Conservation (phyloP, 73 alveolate species). For the Tetrahymena elliotti region DNA sequence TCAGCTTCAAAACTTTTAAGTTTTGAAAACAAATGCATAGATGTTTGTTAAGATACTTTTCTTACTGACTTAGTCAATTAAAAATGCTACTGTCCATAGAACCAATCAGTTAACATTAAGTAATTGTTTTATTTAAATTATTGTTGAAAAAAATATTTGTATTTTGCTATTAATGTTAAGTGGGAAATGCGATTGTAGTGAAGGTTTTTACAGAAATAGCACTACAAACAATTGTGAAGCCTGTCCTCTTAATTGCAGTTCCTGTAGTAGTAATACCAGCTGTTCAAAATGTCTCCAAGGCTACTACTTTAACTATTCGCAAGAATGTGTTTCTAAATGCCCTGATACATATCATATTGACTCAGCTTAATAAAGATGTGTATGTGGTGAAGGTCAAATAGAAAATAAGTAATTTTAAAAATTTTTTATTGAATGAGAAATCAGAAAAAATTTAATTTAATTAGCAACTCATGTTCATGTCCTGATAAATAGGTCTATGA, state of each 20-base stretch:
- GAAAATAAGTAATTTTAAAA: neutral
- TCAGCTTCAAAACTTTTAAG: neutral
- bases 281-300: neutral
- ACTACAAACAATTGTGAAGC: neutral
- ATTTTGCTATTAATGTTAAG: neutral
- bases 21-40: neutral
- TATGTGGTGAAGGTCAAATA: neutral
- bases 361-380: neutral
- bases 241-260: neutral
- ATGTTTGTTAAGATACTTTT: neutral
- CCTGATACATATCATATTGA: neutral
- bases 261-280: neutral
- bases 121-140: neutral
- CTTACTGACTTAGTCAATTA: neutral
- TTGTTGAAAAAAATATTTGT: neutral
- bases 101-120: neutral
- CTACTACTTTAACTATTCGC: neutral
- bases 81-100: neutral
- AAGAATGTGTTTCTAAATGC: neutral
- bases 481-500: neutral
- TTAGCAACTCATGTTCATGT: neutral
- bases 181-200: neutral
- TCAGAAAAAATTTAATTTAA: neutral
- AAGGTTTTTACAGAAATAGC: neutral
- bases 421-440: too few relatives aligned